Conservation (phyloP, 305 asterid genomes). For the Fraxinus xanthoxyloides region DNA sequence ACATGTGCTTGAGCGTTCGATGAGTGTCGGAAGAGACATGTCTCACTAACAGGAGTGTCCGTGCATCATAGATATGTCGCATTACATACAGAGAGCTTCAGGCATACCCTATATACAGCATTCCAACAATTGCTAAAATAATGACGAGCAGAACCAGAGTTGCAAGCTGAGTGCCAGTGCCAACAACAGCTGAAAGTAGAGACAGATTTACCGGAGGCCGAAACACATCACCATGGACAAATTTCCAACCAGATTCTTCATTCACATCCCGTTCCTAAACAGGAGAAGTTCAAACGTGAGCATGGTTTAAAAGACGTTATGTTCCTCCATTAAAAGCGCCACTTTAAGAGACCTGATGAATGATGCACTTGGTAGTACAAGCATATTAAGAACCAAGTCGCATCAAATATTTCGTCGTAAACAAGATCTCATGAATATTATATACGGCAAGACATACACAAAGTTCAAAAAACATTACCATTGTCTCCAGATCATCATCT, state of each 20-base stretch:
- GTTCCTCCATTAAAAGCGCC: neutral
- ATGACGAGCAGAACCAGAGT: constrained; percentile 70
- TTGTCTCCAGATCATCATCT: constrained; percentile 57
- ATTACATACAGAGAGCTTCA: constrained; percentile 11
- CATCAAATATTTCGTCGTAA: neutral
- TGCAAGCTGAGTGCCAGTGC: constrained; percentile 76
- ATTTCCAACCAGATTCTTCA: constrained; percentile 73
- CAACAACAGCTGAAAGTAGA: constrained; percentile 66
- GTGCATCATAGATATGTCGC: constrained; percentile 7
- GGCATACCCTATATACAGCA: constrained; percentile 65
- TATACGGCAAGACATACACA: constrained; percentile 1
- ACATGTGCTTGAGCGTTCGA: neutral
- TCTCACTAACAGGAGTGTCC: neutral
- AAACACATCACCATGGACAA: constrained; percentile 64
- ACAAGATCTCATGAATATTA: neutral
- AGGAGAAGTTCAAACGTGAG: constrained; percentile 10
- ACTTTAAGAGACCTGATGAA: neutral
- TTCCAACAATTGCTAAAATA: constrained; percentile 59
- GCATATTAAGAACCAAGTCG: neutral
- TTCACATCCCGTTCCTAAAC: constrained; percentile 63
- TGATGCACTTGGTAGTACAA: constrained; percentile 1
- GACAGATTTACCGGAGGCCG: constrained; percentile 63
- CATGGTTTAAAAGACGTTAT: constrained; percentile 18
- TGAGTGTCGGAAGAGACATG: neutral
- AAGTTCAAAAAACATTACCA: constrained; percentile 34